Evolutionary conservation across 257 asterid genomes (phyloP).

Genomic region (Capsicum pubescens): DNA sequence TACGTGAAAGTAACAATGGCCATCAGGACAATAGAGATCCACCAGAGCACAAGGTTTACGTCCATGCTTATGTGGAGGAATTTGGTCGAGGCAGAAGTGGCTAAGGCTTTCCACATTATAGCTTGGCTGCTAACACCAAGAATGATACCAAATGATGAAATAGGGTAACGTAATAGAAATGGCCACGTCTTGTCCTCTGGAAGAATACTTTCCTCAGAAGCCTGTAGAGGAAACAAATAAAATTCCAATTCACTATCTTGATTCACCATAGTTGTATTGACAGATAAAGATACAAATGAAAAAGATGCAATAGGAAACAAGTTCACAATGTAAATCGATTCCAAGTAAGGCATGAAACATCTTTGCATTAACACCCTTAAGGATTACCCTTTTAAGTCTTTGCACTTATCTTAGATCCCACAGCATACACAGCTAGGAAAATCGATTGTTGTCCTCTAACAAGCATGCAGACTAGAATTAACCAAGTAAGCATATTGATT

Average conservation of each 20-base stretch:
- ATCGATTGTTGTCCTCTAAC: background rate
- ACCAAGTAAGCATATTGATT: too few species aligned
- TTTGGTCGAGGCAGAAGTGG: conserved; percentile 59
- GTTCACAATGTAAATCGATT: background rate
- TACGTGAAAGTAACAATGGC: conserved; percentile 49
- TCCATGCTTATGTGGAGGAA: conserved; percentile 60
- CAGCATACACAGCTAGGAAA: background rate
- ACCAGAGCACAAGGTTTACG: conserved; percentile 70
- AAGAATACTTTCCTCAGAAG: conserved; percentile 65
- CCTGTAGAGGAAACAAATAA: conserved; percentile 42
- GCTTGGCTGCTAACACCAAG: conserved; percentile 98
- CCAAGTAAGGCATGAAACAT: background rate
- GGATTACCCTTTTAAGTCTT: background rate
- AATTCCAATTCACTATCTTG: background rate
- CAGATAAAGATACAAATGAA: background rate
- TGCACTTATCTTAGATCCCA: background rate
- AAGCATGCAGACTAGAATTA: too few species aligned
- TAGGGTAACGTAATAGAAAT: conserved; percentile 79
- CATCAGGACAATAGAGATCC: conserved; percentile 57
- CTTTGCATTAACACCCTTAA: background rate
- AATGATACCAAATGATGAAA: conserved; percentile 78
- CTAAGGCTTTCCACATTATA: conserved; percentile 85
- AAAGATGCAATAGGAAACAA: background rate
- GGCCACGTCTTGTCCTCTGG: conserved; percentile 91
- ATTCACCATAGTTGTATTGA: background rate